A percentile compares a stretch with the other conserved stretches of the same genome.
Evolutionary conservation across 225 moss, liverwort and hornwort species (phyloP).

Genomic region (Neckera pumila): DNA sequence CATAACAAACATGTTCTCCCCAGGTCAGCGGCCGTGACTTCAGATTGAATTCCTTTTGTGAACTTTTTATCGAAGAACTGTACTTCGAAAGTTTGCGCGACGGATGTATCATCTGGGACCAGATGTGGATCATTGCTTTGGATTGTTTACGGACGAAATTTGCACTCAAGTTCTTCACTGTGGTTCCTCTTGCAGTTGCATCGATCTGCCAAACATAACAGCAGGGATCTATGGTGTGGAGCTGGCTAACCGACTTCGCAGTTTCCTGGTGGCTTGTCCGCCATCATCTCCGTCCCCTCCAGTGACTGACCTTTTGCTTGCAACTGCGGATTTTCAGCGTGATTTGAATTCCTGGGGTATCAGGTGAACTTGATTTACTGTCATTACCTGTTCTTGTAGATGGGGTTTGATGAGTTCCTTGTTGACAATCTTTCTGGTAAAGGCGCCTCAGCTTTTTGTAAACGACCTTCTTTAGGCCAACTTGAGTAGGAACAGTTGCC

Average conservation of each 20-base stretch:
- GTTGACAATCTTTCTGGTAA: not conserved
- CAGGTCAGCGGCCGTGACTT: conserved; percentile 29
- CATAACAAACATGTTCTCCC: conserved; percentile 93
- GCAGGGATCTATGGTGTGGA: conserved; percentile 39
- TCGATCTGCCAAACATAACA: conserved; percentile 49
- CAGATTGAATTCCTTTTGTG: not conserved
- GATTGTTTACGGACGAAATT: not conserved
- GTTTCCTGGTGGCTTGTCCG: conserved; percentile 39
- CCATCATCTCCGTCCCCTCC: conserved; percentile 64
- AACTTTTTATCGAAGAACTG: no score
- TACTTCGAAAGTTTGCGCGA: not conserved
- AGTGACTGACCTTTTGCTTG: conserved; percentile 82
- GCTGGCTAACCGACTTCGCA: conserved; percentile 34
- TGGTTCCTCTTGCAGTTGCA: conserved; percentile 23
- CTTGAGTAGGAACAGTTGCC: not conserved
- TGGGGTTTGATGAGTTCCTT: not conserved
- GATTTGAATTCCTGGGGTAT: conserved; percentile 76
- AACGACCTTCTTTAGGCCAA: not conserved
- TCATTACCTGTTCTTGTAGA: not conserved
- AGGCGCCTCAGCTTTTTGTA: not conserved
- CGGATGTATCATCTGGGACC: not conserved
- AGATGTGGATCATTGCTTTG: not conserved
- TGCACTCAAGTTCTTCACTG: not conserved
- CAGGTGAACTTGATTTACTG: conserved; percentile 21
- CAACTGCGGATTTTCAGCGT: conserved; percentile 83